Base-by-base conservation (phyloP, 1,284 basidiomycete species). In the Anthracocystis panici-leucophaei region DNA sequence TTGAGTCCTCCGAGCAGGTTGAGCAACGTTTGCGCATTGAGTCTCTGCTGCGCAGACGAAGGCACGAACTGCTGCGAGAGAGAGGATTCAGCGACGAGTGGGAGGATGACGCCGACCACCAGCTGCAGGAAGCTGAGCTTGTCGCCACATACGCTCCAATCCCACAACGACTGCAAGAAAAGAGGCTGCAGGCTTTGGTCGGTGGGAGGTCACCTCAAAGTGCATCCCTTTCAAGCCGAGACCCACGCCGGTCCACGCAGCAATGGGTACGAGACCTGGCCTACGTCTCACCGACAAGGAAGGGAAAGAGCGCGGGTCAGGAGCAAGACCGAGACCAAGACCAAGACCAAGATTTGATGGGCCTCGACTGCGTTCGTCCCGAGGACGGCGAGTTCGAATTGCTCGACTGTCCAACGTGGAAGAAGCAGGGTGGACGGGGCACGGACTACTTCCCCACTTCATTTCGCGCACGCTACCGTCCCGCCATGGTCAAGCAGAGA, bases 371-470 rank as follows among this genome's bases (percentile, higher is more conserved):
- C 31, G 16, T 61, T 8, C 49, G 57, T 16, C 40, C 62, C 12
- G 68, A 71, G n/a, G 77, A 77, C 18, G 76, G 66, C 58, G 64
- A 72, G 6, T 80, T 79, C 42, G 79, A 81, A 54, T 35, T 81
- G 27, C 42, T 80, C 35, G 79, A 80, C 42, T 64, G 67, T 23
- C 73, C 73, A 1, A 42, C 65, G 2, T 70, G 67, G 73, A 73
- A 75, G 52, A 75, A 65, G 54, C 73, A 73, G 35, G 71, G 72
- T 27, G 66, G 68, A 33, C 62, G 77, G 5, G 79, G 78, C 21
- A 79, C 76, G 25, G 76, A 80, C 45, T 80, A 79, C 57, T 80
- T 75, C 41, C 78, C 80, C 7, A 72, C 78, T 27, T 74, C 71
- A 31, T 60, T 75, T 31, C 57, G 65, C 38, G 80, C 76, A 6